phyloP scores from a whole-genome alignment of 805 yeast species.

The Saturnispora sekii region DNA sequence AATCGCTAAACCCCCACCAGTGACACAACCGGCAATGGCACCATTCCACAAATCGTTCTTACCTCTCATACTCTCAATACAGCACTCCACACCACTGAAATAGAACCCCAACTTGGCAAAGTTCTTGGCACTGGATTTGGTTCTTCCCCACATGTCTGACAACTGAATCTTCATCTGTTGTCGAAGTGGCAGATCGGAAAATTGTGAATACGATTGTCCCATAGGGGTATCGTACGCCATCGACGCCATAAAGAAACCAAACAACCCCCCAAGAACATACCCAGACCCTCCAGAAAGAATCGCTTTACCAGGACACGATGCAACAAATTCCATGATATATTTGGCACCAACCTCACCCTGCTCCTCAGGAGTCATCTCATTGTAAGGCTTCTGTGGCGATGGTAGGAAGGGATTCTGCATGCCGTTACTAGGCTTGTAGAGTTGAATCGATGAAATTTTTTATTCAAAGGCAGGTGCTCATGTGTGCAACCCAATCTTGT shows the following conservation, averaged over 20 bases:
- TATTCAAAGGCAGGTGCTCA: not conserved
- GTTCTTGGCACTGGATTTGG: constrained; percentile 85
- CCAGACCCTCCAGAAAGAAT: constrained; percentile 90
- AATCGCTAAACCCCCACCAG: constrained; percentile 92
- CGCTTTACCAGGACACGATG: constrained; percentile 92
- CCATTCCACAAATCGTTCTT: constrained; percentile 91
- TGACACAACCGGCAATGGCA: constrained; percentile 85
- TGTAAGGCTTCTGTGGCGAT: constrained; percentile 39
- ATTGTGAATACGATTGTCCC: constrained; percentile 35
- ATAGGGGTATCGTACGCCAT: constrained; percentile 79
- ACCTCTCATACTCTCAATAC: constrained; percentile 76
- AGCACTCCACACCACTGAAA: constrained; percentile 87
- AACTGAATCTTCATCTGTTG: constrained; percentile 91
- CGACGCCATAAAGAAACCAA: constrained; percentile 89
- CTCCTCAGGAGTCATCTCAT: constrained; percentile 81
- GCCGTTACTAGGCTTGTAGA: not conserved
- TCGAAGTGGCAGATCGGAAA: constrained; percentile 77
- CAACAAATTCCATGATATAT: constrained; percentile 74
- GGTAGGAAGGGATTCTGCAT: constrained; percentile 30
- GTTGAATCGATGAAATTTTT: not conserved
- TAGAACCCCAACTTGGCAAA: constrained; percentile 90
- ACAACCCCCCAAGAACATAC: constrained; percentile 88
- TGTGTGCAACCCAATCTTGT: constrained; percentile 6
- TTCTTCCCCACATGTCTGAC: constrained; percentile 81
- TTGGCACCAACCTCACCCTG: constrained; percentile 87